phyloP scores from a whole-genome alignment of 768 basidiomycete species.

The Suillus clintonianus region DNA sequence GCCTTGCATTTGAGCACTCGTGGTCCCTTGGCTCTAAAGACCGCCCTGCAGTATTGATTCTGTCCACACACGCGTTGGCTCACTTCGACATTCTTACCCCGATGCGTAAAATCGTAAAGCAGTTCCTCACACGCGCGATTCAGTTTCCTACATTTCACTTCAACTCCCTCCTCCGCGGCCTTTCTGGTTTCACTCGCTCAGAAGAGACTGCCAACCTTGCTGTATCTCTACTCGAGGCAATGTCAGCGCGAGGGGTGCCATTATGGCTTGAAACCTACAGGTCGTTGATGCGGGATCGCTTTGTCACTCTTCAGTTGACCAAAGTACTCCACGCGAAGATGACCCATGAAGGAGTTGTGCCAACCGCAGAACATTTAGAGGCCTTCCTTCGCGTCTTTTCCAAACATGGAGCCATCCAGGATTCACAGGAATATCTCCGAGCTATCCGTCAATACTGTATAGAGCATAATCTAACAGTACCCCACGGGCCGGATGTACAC shows the following conservation, averaged over 20 bases:
- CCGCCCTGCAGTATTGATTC: slow-evolving; percentile 46
- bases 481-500: slow-evolving; percentile 15
- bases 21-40: slow-evolving; percentile 30
- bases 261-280: slow-evolving; percentile 45
- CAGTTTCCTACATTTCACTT: slow-evolving; percentile 35
- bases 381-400: slow-evolving; percentile 50
- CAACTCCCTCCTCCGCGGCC: slow-evolving; percentile 55
- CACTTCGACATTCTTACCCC: slow-evolving; percentile 49
- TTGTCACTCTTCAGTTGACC: slow-evolving; percentile 52
- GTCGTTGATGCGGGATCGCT: slow-evolving; percentile 49
- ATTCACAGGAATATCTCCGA: slow-evolving; percentile 41
- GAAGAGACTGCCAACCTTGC: slow-evolving; percentile 41
- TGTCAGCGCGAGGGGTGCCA: slow-evolving; percentile 46
- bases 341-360: slow-evolving; percentile 40
- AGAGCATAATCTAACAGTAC: slow-evolving; percentile 16
- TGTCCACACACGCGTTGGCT: slow-evolving; percentile 50
- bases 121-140: slow-evolving; percentile 36
- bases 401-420: slow-evolving; percentile 43
- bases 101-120: slow-evolving; percentile 45
- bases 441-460: slow-evolving; percentile 37
- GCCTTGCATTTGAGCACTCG: slow-evolving; percentile 46
- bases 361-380: slow-evolving; percentile 47
- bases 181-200: slow-evolving; percentile 46
- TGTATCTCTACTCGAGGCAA: slow-evolving; percentile 43
- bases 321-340: slow-evolving; percentile 47